A percentile compares a stretch with the other conserved stretches of the same genome.
Conservation (phyloP, 2,329 filamentous ascomycete species). For the Colletotrichum phormii region DNA sequence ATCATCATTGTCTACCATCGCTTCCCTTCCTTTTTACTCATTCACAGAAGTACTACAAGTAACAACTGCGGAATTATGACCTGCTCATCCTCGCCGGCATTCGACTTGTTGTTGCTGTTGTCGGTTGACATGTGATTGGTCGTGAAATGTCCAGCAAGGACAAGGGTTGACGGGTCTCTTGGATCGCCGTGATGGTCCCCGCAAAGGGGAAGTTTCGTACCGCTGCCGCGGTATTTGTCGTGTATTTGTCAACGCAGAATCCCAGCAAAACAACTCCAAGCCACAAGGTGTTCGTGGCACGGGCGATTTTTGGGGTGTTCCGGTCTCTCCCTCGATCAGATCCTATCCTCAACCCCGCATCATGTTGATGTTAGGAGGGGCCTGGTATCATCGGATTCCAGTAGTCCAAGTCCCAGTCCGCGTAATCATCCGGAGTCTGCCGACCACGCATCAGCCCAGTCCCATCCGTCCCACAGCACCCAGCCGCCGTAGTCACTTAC, state of each 20-base stretch:
- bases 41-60: neutral
- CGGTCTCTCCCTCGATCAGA: constrained; percentile 3
- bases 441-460: constrained; percentile 42
- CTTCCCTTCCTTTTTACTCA: neutral
- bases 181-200: neutral
- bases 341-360: constrained; percentile 8
- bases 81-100: neutral
- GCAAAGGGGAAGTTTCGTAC: neutral
- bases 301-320: neutral
- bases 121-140: neutral
- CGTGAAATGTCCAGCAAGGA: neutral
- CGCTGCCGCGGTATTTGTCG: neutral
- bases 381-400: constrained; percentile 31
- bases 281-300: neutral
- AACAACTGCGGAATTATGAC: constrained; percentile 5
- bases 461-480: constrained; percentile 55
- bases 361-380: constrained; percentile 12
- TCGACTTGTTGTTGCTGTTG: neutral
- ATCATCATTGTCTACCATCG: neutral
- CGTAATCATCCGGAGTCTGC: constrained; percentile 38
- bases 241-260: neutral
- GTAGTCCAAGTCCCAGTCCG: constrained; percentile 33
- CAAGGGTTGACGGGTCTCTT: neutral
- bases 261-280: neutral
- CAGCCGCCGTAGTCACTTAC: constrained; percentile 48